Evolutionary conservation across 106 monocot species (phyloP), one percentile per base, ranked within the genome.

Genomic region (Dendrobium officinale): DNA sequence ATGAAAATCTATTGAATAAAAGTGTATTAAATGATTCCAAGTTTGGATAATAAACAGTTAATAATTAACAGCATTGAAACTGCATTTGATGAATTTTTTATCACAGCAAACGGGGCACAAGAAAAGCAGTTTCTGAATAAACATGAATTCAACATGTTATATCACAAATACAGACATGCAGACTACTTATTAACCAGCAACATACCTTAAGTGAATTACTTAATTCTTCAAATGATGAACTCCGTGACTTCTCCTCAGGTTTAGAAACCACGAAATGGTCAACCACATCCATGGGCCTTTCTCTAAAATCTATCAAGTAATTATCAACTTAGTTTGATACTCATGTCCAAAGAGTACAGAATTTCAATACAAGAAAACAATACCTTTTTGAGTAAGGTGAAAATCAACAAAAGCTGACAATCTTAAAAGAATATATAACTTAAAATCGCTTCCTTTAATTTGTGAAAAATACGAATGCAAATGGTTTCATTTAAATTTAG

Each of bases 171-270:
- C 64, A 64, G 64, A 24, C 22, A 64, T 6, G 74, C 31, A n/a
- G 5, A 41, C 43, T 19, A 19, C 40, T 43, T 43, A 44, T 11
- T 72, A 64, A 72, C 70, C 70, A 19, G 49, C 24, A 79, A 40
- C 47, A 84, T 90, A 97, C 96, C 96, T 92, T 77, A 15, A 94
- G 75, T 55, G 94, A 94, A 45, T 86, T 82, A 70, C 42, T 82
- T 75, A 94, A 82, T 67, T 91, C 90, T 80, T 67, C 78, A 37
- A 86, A 68, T 20, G 94, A 86, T 81, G 80, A 44, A 82, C 78
- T 72, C 75, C 56, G 78, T 77, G 90, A 82, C 11, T 75, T 76
- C 70, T 37, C 49, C 59, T 76, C 67, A 75, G 75, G 27, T n/a
- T 19, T 17, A 75, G 75, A 81, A 42, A 58, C 66, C 8, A 70